Conservation (phyloP, 306 rosid genomes). For the Vigna reflexopilosa region DNA sequence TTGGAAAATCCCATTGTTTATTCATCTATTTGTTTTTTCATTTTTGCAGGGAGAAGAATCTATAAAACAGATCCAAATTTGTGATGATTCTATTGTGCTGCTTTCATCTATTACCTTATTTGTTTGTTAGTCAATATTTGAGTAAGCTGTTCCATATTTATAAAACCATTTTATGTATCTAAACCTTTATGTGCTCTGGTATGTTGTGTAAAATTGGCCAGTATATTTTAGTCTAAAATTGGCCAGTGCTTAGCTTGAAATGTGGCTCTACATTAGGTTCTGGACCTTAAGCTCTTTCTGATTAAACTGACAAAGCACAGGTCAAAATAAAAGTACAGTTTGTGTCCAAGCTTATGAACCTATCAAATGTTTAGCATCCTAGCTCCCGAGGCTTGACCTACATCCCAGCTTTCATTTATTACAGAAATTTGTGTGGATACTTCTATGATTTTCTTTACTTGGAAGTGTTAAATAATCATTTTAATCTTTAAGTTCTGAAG, state of each 20-base stretch:
- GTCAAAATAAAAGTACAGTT: slow-evolving; percentile 7
- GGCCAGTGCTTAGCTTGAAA: neutral
- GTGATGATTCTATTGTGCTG: slow-evolving; percentile 1
- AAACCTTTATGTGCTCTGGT: neutral
- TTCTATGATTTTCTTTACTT: slow-evolving; percentile 22
- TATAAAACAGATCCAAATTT: slow-evolving; percentile 24
- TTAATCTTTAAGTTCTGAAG: slow-evolving; percentile 26
- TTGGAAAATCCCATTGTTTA: slow-evolving; percentile 33
- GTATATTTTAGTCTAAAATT: slow-evolving; percentile 21
- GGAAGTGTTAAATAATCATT: slow-evolving; percentile 13
- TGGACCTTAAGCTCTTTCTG: slow-evolving; percentile 13
- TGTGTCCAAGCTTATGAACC: slow-evolving; percentile 27
- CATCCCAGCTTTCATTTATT: neutral
- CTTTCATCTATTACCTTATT: slow-evolving; percentile 14
- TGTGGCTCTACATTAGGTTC: slow-evolving; percentile 5
- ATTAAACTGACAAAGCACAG: neutral
- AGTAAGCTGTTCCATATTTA: slow-evolving; percentile 5
- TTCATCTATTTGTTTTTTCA: slow-evolving; percentile 14
- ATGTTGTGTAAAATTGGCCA: neutral
- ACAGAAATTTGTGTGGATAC: neutral
- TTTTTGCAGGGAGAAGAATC: neutral
- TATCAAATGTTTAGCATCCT: slow-evolving; percentile 18
- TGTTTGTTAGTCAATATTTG: neutral
- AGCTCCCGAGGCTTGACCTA: slow-evolving; percentile 13
- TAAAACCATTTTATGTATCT: neutral